These are phyloP conservation scores for Colletotrichum orbiculare DNA, from an alignment of 2,329 filamentous ascomycete genomes.

Conservation along the genomic window DNA sequence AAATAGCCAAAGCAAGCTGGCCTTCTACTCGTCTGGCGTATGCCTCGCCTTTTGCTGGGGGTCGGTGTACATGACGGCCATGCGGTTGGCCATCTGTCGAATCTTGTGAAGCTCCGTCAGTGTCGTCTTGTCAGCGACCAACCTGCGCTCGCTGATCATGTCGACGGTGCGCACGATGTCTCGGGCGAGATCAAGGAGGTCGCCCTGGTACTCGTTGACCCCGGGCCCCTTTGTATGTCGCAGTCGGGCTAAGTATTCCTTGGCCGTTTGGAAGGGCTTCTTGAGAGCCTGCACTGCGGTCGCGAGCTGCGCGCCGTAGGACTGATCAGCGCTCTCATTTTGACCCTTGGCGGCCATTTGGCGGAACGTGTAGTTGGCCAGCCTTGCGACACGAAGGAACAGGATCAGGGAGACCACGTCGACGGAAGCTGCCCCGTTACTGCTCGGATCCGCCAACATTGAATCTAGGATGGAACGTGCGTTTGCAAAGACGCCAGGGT, in stretches of 20 bases:
- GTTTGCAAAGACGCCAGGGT: constrained; percentile 73
- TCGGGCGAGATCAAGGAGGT: constrained; percentile 57
- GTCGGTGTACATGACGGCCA: constrained; percentile 39
- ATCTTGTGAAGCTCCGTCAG: constrained; percentile 46
- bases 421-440: neutral
- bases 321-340: constrained; percentile 50
- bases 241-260: too few relatives aligned
- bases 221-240: too few relatives aligned
- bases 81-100: constrained; percentile 44
- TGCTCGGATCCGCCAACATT: constrained; percentile 60
- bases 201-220: constrained; percentile 38
- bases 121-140: constrained; percentile 48
- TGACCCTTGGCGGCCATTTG: constrained; percentile 44
- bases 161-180: constrained; percentile 58
- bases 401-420: constrained; percentile 63
- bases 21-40: neutral
- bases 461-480: constrained; percentile 71
- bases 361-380: constrained; percentile 57
- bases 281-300: constrained; percentile 45
- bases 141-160: constrained; percentile 54
- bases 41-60: constrained; percentile 19
- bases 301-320: constrained; percentile 62
- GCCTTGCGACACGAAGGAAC: constrained; percentile 65
- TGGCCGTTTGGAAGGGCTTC: too few relatives aligned
- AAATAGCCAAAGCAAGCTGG: neutral